phyloP scores from a whole-genome alignment of 2,329 filamentous ascomycete species.

The Diaporthe sp. region DNA sequence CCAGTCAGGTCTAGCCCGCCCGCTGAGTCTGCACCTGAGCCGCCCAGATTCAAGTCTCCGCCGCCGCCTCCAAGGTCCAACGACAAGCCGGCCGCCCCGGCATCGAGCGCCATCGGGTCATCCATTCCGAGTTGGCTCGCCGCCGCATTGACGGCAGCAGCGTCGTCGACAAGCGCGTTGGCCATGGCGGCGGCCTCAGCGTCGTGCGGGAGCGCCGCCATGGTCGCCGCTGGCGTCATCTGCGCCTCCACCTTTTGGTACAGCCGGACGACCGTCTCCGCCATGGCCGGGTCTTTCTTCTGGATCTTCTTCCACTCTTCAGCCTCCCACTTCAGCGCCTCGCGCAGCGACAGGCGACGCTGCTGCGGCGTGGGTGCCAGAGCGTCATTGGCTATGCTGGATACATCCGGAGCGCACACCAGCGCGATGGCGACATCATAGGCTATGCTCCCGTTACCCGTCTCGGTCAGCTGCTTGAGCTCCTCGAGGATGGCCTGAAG shows the following conservation, averaged over 20 bases:
- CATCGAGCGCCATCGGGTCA: slow-evolving; percentile 52
- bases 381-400: slow-evolving; percentile 59
- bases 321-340: slow-evolving; percentile 69
- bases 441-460: slow-evolving; percentile 69
- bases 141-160: slow-evolving; percentile 53
- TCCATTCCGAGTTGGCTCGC: slow-evolving; percentile 40
- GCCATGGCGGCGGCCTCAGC: slow-evolving; percentile 51
- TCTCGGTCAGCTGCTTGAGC: slow-evolving; percentile 71
- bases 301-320: slow-evolving; percentile 69
- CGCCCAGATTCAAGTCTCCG: slow-evolving; percentile 52
- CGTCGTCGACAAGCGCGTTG: slow-evolving; percentile 52
- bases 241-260: slow-evolving; percentile 76
- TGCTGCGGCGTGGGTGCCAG: slow-evolving; percentile 55
- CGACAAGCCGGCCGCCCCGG: slow-evolving; percentile 56
- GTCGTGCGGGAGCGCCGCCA: slow-evolving; percentile 33
- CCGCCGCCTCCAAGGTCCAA: slow-evolving; percentile 55
- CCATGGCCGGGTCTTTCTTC: slow-evolving; percentile 66
- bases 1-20: slow-evolving; percentile 54
- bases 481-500: slow-evolving; percentile 76
- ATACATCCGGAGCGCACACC: slow-evolving; percentile 75
- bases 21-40: slow-evolving; percentile 49
- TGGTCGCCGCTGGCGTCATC: slow-evolving; percentile 54
- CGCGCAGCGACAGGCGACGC: slow-evolving; percentile 68
- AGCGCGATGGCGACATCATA: slow-evolving; percentile 76
- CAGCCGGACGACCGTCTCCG: slow-evolving; percentile 73